phyloP scores from a whole-genome alignment of 176 grass and related monocot species.

The Saccharum officinarum region DNA sequence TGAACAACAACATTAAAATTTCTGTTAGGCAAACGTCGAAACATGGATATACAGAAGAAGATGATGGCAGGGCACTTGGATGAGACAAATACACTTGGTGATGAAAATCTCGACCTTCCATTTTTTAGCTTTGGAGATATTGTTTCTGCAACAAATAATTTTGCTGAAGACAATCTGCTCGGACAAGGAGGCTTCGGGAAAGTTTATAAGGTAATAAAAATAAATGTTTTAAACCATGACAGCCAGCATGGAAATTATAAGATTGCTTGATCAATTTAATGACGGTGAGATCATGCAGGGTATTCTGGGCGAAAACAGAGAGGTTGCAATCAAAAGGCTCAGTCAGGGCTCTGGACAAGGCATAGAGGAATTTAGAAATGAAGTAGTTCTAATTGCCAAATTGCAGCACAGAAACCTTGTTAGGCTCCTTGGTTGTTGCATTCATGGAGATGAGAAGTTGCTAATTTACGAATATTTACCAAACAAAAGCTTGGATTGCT shows the following conservation, averaged over 20 bases:
- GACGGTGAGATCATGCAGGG: conserved; percentile 28
- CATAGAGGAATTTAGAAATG: conserved; percentile 40
- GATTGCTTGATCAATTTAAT: background rate
- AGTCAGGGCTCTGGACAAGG: conserved; percentile 44
- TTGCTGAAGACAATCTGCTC: conserved; percentile 28
- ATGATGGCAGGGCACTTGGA: background rate
- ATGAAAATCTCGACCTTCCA: conserved; percentile 25
- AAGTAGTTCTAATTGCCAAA: conserved; percentile 40
- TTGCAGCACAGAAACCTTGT: conserved; percentile 45
- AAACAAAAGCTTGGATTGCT: background rate
- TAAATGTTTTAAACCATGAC: background rate
- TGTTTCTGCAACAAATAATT: conserved; percentile 39
- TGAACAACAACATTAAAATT: background rate
- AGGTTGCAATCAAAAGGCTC: conserved; percentile 54
- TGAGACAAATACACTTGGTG: background rate
- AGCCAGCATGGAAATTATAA: background rate
- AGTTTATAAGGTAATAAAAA: conserved; percentile 46
- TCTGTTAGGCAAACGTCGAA: background rate
- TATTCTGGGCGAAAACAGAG: background rate
- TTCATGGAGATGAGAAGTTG: conserved; percentile 51
- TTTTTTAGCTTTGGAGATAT: conserved; percentile 41
- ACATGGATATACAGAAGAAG: background rate
- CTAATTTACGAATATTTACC: conserved; percentile 38
- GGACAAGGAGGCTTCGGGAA: conserved; percentile 49
- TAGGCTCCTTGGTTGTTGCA: conserved; percentile 45